Percentiles rank a stretch among this genome's conserved stretches.
Evolutionary conservation across 768 basidiomycete genomes (phyloP).

Genomic region (Tylopilus cervinicoccineus): DNA sequence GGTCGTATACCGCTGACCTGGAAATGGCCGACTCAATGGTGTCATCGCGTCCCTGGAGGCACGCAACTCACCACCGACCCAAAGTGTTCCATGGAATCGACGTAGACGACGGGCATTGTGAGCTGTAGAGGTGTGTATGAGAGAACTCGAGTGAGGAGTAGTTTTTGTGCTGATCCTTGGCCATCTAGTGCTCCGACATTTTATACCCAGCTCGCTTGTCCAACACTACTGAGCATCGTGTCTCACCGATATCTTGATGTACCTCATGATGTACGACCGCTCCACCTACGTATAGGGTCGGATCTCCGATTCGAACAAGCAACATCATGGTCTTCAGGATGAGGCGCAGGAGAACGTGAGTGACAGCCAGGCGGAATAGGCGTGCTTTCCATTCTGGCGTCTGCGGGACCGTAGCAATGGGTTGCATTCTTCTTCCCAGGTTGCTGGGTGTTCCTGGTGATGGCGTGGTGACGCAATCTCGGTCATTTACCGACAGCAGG

Average conservation of each 20-base stretch:
- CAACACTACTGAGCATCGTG: constrained; percentile 11
- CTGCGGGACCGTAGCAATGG: constrained; percentile 24
- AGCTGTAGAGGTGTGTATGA: constrained; percentile 8
- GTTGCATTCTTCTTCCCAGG: constrained; percentile 14
- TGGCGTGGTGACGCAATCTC: constrained; percentile 23
- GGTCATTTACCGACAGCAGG: constrained; percentile 16
- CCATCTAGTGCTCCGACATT: constrained; percentile 11
- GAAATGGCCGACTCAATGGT: constrained; percentile 4
- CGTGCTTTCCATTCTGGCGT: constrained; percentile 29
- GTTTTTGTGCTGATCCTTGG: constrained; percentile 15
- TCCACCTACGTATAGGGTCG: constrained; percentile 19
- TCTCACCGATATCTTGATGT: constrained; percentile 9
- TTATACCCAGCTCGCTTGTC: constrained; percentile 28
- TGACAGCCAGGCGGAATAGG: constrained; percentile 26
- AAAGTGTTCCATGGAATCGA: constrained; percentile 28
- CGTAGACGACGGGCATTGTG: constrained; percentile 22
- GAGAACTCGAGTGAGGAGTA: constrained; percentile 9
- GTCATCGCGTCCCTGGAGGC: background rate
- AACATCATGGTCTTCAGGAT: constrained; percentile 16
- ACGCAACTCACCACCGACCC: constrained; percentile 17
- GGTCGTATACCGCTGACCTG: constrained; percentile 22
- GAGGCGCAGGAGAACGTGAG: constrained; percentile 16
- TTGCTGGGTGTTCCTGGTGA: constrained; percentile 7
- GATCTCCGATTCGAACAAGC: constrained; percentile 21
- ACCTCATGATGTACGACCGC: constrained; percentile 10